Percentiles rank a stretch among this genome's conserved stretches.
These are phyloP conservation scores for Fusarium devonianum DNA, from an alignment of 2,329 filamentous ascomycete genomes.

Conservation along the genomic window DNA sequence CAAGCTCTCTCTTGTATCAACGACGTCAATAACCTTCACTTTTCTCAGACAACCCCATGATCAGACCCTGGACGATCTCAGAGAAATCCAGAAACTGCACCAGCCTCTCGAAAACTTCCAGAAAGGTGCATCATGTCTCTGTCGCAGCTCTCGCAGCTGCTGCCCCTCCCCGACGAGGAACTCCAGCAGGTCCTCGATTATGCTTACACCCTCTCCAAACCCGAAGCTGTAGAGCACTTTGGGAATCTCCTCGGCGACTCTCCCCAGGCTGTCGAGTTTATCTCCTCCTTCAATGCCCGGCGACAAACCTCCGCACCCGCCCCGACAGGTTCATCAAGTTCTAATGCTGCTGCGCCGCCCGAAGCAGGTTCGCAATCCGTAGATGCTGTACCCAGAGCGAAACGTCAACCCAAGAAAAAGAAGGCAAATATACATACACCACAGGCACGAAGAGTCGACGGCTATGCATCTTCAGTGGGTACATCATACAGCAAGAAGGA, in stretches of 20 bases:
- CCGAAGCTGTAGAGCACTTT: slow-evolving; percentile 83
- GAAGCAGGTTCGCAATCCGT: slow-evolving; percentile 34
- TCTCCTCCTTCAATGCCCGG: slow-evolving; percentile 80
- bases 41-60: neutral
- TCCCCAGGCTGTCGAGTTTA: slow-evolving; percentile 76
- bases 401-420: slow-evolving; percentile 61
- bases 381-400: slow-evolving; percentile 58
- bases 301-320: slow-evolving; percentile 52
- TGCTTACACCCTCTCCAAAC: slow-evolving; percentile 75
- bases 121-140: slow-evolving; percentile 55
- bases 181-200: slow-evolving; percentile 87
- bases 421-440: slow-evolving; percentile 69
- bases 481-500: slow-evolving; percentile 78
- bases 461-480: slow-evolving; percentile 71
- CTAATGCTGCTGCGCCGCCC: slow-evolving; percentile 35
- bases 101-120: neutral
- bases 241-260: slow-evolving; percentile 89
- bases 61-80: neutral
- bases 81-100: neutral
- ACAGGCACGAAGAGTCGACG: slow-evolving; percentile 64
- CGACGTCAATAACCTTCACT: slow-evolving; percentile 26
- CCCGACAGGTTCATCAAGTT: slow-evolving; percentile 26
- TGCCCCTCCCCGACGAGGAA: slow-evolving; percentile 86
- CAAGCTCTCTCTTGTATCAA: slow-evolving; percentile 25
- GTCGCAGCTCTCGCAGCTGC: slow-evolving; percentile 76